Percentiles rank a stretch among this genome's conserved stretches.
Evolutionary conservation across 2,329 filamentous ascomycete genomes (phyloP).

Genomic region (Neophaeococcomyces mojaviensis): DNA sequence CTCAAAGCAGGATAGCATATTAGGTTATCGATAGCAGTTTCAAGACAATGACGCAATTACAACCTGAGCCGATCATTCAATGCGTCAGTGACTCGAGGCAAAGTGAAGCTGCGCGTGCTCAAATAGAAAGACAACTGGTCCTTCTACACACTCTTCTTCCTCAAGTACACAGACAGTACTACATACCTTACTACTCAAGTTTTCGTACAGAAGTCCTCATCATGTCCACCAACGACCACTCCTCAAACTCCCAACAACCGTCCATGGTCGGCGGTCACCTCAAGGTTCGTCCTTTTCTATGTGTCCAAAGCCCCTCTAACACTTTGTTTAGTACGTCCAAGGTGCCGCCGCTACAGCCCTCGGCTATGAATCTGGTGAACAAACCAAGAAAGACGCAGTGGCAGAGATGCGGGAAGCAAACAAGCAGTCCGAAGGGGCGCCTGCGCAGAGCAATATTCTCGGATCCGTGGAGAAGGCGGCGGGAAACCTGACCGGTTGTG

Average conservation of each 20-base stretch:
- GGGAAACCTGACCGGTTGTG: conserved; percentile 20
- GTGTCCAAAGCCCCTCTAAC: not conserved
- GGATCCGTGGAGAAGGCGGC: conserved; percentile 19
- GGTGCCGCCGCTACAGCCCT: conserved; percentile 19
- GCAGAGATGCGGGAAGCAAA: conserved; percentile 21
- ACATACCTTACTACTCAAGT: conserved; percentile 1
- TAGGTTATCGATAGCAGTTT: too few species aligned
- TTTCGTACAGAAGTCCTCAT: not conserved
- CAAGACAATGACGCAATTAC: too few species aligned
- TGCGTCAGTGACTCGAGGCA: too few species aligned
- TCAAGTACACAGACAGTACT: not conserved
- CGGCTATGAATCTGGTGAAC: conserved; percentile 19
- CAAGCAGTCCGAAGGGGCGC: conserved; percentile 10
- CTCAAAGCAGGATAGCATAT: too few species aligned
- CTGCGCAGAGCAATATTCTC: conserved; percentile 16
- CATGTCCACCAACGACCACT: conserved; percentile 9
- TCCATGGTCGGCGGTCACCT: conserved; percentile 20
- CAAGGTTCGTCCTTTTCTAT: conserved; percentile 12
- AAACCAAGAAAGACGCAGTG: conserved; percentile 19
- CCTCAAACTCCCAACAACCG: conserved; percentile 13
- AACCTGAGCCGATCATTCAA: too few species aligned
- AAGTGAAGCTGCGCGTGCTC: too few species aligned
- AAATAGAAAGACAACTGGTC: too few species aligned
- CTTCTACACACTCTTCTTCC: not conserved
- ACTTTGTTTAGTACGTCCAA: conserved; percentile 20